Evolutionary conservation across 2,329 filamentous ascomycete species (phyloP).

Genomic region (Calonectria pteridis): DNA sequence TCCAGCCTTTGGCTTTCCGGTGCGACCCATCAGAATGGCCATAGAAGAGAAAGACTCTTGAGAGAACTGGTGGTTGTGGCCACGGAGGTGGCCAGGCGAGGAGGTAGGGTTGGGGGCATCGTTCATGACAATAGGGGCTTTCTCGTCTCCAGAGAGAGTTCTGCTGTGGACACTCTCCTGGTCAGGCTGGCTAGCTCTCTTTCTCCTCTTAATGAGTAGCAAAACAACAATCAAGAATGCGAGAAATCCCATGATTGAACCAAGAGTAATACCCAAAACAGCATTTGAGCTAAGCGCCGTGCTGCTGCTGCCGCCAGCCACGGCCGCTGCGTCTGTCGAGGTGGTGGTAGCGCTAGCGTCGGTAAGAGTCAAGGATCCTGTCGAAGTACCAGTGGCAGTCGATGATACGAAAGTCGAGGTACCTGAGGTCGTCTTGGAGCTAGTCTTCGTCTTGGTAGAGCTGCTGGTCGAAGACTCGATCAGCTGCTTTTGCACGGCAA

Average conservation of each 20-base stretch:
- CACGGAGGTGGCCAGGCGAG: constrained; percentile 56
- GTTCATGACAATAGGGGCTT: constrained; percentile 63
- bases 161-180: constrained; percentile 59
- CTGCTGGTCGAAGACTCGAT: constrained; percentile 36
- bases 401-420: constrained; percentile 44
- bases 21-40: constrained; percentile 75
- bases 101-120: constrained; percentile 55
- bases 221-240: constrained; percentile 79
- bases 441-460: constrained; percentile 19
- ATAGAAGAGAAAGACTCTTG: constrained; percentile 72
- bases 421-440: constrained; percentile 43
- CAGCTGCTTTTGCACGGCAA: constrained; percentile 61
- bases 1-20: constrained; percentile 61
- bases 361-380: constrained; percentile 42
- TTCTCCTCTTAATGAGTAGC: constrained; percentile 65
- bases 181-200: constrained; percentile 60
- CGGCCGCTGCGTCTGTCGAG: constrained; percentile 41
- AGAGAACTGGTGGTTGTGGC: constrained; percentile 66
- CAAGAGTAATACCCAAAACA: constrained; percentile 85
- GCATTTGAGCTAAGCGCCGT: constrained; percentile 59
- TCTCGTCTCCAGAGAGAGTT: constrained; percentile 66
- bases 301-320: constrained; percentile 41
- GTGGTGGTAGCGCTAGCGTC: constrained; percentile 40
- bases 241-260: constrained; percentile 81
- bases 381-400: constrained; percentile 34